Evolutionary conservation across 305 asterid genomes (phyloP).

Genomic region (Stenogyne calaminthoides): DNA sequence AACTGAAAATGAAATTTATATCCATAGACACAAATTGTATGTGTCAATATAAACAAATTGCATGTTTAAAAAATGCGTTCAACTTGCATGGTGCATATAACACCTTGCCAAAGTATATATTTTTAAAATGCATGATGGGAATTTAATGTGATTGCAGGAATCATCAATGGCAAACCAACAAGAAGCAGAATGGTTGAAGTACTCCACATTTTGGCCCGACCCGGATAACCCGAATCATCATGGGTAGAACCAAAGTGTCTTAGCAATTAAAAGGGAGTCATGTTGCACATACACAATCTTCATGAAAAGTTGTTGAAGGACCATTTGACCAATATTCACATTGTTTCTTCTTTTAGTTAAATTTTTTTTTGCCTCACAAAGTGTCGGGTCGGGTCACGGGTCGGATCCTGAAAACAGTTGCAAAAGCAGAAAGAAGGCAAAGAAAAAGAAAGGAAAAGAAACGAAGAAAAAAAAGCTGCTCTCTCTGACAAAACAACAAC

Average conservation of each 20-base stretch:
- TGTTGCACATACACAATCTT: not conserved
- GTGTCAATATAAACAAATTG: no score
- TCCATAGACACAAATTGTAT: no score
- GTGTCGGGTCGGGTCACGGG: constrained; percentile 4
- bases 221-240: constrained; percentile 96
- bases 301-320: not conserved
- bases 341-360: constrained; percentile 9
- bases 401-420: constrained; percentile 35
- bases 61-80: no score
- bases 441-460: constrained; percentile 29
- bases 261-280: not conserved
- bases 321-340: constrained; percentile 30
- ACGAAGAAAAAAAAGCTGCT: constrained; percentile 53
- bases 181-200: constrained; percentile 96
- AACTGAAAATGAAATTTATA: no score
- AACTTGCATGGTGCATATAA: no score
- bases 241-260: constrained; percentile 32
- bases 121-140: no score
- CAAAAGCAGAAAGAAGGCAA: constrained; percentile 39
- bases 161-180: constrained; percentile 70
- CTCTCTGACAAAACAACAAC: constrained; percentile 48
- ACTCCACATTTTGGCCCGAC: constrained; percentile 90
- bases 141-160: constrained; percentile 52
- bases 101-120: no score
- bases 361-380: not conserved